Percentiles rank a stretch among this genome's conserved stretches.
These are phyloP conservation scores for Ophiostoma quercus DNA, from an alignment of 2,329 filamentous ascomycete species.

Conservation along the genomic window DNA sequence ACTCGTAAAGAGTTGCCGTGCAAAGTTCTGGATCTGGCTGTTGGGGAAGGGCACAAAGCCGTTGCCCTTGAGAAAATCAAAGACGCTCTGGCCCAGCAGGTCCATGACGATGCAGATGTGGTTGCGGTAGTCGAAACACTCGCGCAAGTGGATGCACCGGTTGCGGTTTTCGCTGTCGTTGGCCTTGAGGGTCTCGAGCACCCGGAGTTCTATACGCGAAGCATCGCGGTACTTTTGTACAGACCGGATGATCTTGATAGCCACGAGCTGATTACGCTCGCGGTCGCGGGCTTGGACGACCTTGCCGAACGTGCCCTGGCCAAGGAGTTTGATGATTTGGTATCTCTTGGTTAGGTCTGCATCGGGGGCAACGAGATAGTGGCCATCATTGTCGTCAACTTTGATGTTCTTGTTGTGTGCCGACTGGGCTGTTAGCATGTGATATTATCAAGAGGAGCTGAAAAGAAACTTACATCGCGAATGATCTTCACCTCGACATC, in stretches of 20 bases:
- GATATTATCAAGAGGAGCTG: background rate
- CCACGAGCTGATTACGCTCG: constrained; percentile 69
- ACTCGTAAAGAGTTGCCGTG: constrained; percentile 92
- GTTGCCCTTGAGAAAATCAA: constrained; percentile 96
- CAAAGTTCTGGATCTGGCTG: constrained; percentile 96
- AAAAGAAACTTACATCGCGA: constrained; percentile 50
- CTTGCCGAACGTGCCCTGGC: constrained; percentile 97
- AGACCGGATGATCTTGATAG: constrained; percentile 96
- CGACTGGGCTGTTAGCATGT: background rate
- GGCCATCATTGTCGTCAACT: constrained; percentile 92
- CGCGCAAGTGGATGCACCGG: constrained; percentile 90
- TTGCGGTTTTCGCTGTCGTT: constrained; percentile 92
- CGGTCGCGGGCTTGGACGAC: constrained; percentile 89
- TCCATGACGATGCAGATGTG: constrained; percentile 87
- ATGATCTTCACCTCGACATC: constrained; percentile 64
- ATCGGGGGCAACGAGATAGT: constrained; percentile 89
- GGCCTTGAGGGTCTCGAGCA: constrained; percentile 82
- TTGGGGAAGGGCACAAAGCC: constrained; percentile 95
- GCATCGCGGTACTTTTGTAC: constrained; percentile 98
- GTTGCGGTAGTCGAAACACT: constrained; percentile 95
- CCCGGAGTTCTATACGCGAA: constrained; percentile 86
- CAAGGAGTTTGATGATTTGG: constrained; percentile 80
- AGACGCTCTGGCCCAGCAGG: constrained; percentile 86
- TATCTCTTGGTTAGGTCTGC: constrained; percentile 84
- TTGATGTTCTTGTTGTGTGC: constrained; percentile 52